Base-by-base conservation (phyloP, 2,329 filamentous ascomycete species). In the Mycosphaerella arachidis region DNA sequence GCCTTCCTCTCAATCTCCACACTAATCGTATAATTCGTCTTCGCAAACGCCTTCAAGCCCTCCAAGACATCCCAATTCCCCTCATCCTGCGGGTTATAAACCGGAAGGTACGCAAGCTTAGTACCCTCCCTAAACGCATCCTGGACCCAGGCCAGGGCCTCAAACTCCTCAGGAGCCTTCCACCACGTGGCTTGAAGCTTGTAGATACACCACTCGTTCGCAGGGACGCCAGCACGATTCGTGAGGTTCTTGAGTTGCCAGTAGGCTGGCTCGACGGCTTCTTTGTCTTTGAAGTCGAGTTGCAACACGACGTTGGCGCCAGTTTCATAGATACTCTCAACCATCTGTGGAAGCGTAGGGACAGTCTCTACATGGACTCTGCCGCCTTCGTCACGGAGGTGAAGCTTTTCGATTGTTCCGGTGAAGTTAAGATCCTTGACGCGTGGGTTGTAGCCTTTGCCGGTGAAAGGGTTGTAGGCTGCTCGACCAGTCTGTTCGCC, bases 171-270 rank as follows among this genome's bases (percentile, higher is more conserved):
- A 1, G 58, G 59, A 13, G 45, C 63, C 53, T 59, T 61, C 30
- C 62, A 63, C 60, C 62, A 66, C 3, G 45, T 55, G 9, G 56
- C 55, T 40, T 63, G 59, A 31, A 63, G 53, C 48, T 66, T 66
- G 56, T 66, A 62, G 27, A 66, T 66, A 33, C 63, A 64, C 63
- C 63, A 66, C 30, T 64, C 61, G 18, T 40, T 64, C 16, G 40
- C 40, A 43, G 40, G 40, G n/a, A 43, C 40, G 8, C 40, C 40
- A 18, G 16, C 40, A n/a, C n/a, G 40, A 8, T 43, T 43, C 16
- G 40, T 43, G 13, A 43, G 40, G 18, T n/a, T n/a, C 40, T 43
- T 66, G 31, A 66, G 40, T 12, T 61, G 60, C 55, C 59, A 65
- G 52, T 66, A 66, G 1, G 63, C 51, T 6, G 63, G 63, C 48